Percentiles rank a stretch among this genome's conserved stretches.
These are phyloP conservation scores for Mollisia scopiformis DNA, from an alignment of 2,329 filamentous ascomycete species.

Conservation along the genomic window DNA sequence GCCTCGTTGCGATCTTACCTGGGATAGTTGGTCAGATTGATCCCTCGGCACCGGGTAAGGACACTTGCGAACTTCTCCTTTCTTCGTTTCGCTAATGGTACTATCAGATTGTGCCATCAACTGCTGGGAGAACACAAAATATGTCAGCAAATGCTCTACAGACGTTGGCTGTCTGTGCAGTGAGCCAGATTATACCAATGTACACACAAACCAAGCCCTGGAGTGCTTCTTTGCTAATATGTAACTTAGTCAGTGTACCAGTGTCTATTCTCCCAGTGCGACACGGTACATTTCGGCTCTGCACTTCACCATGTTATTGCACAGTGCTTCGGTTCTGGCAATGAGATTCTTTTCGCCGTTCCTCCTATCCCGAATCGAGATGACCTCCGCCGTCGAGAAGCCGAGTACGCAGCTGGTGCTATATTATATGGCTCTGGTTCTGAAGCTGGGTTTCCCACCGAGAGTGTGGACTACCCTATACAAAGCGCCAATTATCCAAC, in stretches of 20 bases:
- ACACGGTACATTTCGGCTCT: constrained; percentile 36
- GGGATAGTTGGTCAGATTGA: constrained; percentile 17
- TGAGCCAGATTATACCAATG: constrained; percentile 37
- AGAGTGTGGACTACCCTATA: constrained; percentile 15
- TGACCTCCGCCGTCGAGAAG: constrained; percentile 33
- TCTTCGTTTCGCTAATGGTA: neutral
- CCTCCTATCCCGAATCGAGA: constrained; percentile 34
- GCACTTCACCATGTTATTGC: constrained; percentile 38
- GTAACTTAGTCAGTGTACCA: constrained; percentile 37
- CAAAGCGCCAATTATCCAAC: constrained; percentile 12
- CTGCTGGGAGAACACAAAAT: constrained; percentile 42
- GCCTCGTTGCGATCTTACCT: constrained; percentile 16
- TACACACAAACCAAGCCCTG: constrained; percentile 18
- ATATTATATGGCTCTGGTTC: constrained; percentile 25
- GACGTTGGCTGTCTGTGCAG: constrained; percentile 37
- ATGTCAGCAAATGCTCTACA: constrained; percentile 36
- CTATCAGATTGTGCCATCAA: constrained; percentile 33
- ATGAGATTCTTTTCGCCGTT: constrained; percentile 23
- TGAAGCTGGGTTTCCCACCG: constrained; percentile 16
- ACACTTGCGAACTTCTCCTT: too few relatives aligned
- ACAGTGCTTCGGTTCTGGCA: constrained; percentile 31
- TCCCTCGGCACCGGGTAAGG: constrained; percentile 23
- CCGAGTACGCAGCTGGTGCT: constrained; percentile 28
- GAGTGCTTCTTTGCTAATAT: neutral
- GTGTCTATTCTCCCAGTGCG: constrained; percentile 42